Evolutionary conservation across 1,284 basidiomycete genomes (phyloP).

Genomic region (Neonothopanus nambi): DNA sequence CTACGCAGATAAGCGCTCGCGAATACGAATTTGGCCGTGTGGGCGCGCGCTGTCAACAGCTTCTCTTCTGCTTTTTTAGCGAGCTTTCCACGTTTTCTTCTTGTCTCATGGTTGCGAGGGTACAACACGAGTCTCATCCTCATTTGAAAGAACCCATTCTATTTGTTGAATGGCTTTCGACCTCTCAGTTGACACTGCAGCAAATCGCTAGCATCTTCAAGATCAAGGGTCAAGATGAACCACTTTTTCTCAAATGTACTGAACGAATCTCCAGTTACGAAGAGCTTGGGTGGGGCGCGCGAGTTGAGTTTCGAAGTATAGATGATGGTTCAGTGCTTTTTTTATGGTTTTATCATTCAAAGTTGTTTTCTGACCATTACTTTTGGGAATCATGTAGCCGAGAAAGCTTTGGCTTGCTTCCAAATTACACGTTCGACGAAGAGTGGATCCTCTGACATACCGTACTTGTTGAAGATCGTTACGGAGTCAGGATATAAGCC

Average conservation of each 20-base stretch:
- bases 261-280: too few species aligned
- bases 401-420: slow-evolving; percentile 3
- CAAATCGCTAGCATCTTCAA: not conserved
- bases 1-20: too few species aligned
- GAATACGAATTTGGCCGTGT: too few species aligned
- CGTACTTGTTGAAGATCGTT: not conserved
- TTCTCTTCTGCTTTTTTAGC: too few species aligned
- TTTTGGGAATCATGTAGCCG: not conserved
- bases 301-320: not conserved
- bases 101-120: too few species aligned
- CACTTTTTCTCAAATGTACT: too few species aligned
- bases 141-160: not conserved
- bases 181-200: not conserved
- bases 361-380: not conserved
- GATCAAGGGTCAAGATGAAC: too few species aligned
- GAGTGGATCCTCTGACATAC: not conserved
- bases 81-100: not conserved
- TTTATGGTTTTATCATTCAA: not conserved
- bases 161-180: not conserved
- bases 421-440: not conserved
- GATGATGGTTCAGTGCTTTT: not conserved
- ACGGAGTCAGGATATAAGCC: not conserved
- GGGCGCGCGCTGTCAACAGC: too few species aligned
- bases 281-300: not conserved
- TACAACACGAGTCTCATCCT: slow-evolving; percentile 6